These are phyloP conservation scores for Westerdykella aurantiaca DNA, from an alignment of 2,329 filamentous ascomycete species.

Conservation along the genomic window DNA sequence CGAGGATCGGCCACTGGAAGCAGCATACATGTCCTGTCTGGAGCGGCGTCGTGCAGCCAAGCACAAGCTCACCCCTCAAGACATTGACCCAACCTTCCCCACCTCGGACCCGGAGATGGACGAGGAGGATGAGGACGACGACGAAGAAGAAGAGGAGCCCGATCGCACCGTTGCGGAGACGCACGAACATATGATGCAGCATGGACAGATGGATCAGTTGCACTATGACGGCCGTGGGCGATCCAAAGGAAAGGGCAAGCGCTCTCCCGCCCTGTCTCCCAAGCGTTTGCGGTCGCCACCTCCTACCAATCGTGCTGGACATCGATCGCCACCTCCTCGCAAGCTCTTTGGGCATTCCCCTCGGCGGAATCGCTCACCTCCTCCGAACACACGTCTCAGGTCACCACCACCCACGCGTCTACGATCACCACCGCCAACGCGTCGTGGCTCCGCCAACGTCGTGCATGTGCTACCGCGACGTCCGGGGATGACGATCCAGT, in stretches of 20 bases:
- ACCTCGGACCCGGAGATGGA: slow-evolving; percentile 85
- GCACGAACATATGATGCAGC: slow-evolving; percentile 63
- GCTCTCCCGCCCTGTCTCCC: slow-evolving; percentile 53
- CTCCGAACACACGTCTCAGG: slow-evolving; percentile 39
- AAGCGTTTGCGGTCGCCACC: slow-evolving; percentile 55
- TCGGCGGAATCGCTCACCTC: slow-evolving; percentile 49
- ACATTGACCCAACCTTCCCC: slow-evolving; percentile 87
- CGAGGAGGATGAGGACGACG: slow-evolving; percentile 64
- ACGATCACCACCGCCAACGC: slow-evolving; percentile 64
- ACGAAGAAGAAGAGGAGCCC: slow-evolving; percentile 42
- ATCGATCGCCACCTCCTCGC: slow-evolving; percentile 43
- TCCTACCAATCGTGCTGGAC: slow-evolving; percentile 32
- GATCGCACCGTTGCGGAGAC: slow-evolving; percentile 45
- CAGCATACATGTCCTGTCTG: slow-evolving; percentile 81
- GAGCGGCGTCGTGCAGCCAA: slow-evolving; percentile 76
- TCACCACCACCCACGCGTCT: slow-evolving; percentile 63
- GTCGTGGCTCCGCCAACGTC: slow-evolving; percentile 38
- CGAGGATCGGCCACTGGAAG: slow-evolving; percentile 90
- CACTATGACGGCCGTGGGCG: slow-evolving; percentile 46
- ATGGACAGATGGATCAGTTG: slow-evolving; percentile 64
- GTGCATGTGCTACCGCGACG: slow-evolving; percentile 31
- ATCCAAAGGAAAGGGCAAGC: slow-evolving; percentile 24
- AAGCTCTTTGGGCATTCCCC: slow-evolving; percentile 67
- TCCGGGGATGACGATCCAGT: slow-evolving; percentile 39
- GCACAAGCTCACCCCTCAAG: slow-evolving; percentile 80